Conservation (phyloP, 306 rosid genomes). For the Begonia loranthoides region DNA sequence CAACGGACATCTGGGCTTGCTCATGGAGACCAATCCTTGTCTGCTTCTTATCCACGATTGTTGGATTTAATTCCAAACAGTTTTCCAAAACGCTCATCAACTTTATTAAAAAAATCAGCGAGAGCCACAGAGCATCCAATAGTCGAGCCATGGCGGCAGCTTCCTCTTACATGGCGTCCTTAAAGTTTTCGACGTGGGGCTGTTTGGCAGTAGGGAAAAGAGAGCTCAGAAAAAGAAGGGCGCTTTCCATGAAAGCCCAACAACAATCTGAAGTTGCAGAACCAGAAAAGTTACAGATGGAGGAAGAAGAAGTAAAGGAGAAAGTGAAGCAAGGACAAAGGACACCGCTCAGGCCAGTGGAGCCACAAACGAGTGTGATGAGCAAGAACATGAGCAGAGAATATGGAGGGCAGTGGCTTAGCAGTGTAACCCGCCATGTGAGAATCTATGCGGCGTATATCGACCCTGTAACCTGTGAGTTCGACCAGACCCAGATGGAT, state of each 20-base stretch:
- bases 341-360: slow-evolving; percentile 66
- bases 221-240: slow-evolving; percentile 14
- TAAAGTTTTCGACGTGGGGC: slow-evolving; percentile 40
- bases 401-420: slow-evolving; percentile 87
- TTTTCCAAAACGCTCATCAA: background rate
- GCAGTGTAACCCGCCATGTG: slow-evolving; percentile 51
- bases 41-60: background rate
- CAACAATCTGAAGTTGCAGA: slow-evolving; percentile 8
- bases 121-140: background rate
- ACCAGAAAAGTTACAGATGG: slow-evolving; percentile 5
- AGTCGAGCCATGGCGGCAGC: slow-evolving; percentile 55
- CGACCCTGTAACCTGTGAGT: slow-evolving; percentile 63
- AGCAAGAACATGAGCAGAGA: slow-evolving; percentile 74
- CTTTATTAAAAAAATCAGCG: background rate
- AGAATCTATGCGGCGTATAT: slow-evolving; percentile 85
- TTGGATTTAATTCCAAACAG: background rate
- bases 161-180: slow-evolving; percentile 43
- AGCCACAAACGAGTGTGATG: slow-evolving; percentile 51
- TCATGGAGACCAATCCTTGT: no score
- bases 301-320: slow-evolving; percentile 11
- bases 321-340: slow-evolving; percentile 30
- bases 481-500: slow-evolving; percentile 94
- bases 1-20: no score
- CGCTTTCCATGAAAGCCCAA: slow-evolving; percentile 30
- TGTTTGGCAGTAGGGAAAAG: slow-evolving; percentile 30